Percentiles rank a stretch among this genome's conserved stretches.
These are phyloP conservation scores for Nepenthes alata DNA, from an alignment of 179 eudicot genomes.

Conservation along the genomic window DNA sequence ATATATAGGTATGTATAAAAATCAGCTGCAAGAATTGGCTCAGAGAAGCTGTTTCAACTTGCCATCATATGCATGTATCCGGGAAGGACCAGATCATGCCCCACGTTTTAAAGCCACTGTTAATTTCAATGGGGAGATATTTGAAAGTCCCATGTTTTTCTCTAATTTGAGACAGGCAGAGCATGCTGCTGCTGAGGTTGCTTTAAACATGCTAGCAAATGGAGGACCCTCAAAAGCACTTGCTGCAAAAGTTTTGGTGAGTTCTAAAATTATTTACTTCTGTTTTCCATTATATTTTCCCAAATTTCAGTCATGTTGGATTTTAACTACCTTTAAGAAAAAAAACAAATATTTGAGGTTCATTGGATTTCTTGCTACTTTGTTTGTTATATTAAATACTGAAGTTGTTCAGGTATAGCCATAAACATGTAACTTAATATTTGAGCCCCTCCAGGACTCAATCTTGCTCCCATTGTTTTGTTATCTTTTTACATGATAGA, in stretches of 20 bases:
- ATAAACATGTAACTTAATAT: too few relatives aligned
- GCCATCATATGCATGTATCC: slow-evolving; percentile 49
- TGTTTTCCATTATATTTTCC: too few relatives aligned
- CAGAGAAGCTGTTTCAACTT: slow-evolving; percentile 60
- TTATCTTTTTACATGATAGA: too few relatives aligned
- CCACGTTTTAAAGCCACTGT: slow-evolving; percentile 55
- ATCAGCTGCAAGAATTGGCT: slow-evolving; percentile 56
- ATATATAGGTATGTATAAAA: slow-evolving; percentile 37
- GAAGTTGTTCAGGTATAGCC: too few relatives aligned
- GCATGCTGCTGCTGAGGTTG: slow-evolving; percentile 60
- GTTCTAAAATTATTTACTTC: not conserved
- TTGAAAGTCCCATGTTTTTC: slow-evolving; percentile 45
- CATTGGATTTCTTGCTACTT: too few relatives aligned
- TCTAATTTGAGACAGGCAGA: slow-evolving; percentile 47
- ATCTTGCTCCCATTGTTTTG: too few relatives aligned
- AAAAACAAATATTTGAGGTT: too few relatives aligned
- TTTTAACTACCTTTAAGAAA: too few relatives aligned
- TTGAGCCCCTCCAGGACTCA: too few relatives aligned
- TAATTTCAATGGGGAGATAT: slow-evolving; percentile 47
- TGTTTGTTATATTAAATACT: too few relatives aligned
- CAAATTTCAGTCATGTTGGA: too few relatives aligned
- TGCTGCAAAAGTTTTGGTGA: slow-evolving; percentile 45
- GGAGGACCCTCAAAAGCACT: slow-evolving; percentile 49
- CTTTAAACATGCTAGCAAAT: slow-evolving; percentile 34
- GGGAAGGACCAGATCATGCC: slow-evolving; percentile 62